phyloP scores from a whole-genome alignment of 139 green algal species.

The Microglena sp. region DNA sequence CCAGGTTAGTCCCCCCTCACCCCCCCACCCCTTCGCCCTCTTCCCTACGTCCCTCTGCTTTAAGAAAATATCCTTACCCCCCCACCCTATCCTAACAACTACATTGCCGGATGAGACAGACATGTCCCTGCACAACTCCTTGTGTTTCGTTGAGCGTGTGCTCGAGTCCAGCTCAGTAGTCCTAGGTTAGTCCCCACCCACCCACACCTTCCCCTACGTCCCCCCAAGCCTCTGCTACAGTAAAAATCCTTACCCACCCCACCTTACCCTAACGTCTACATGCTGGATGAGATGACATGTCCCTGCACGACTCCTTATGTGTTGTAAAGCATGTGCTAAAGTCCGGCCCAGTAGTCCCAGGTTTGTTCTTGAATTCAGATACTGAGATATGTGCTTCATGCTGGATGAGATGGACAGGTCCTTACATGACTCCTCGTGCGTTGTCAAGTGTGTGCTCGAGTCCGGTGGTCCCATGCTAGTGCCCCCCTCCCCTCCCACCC shows the following conservation, averaged over 20 bases:
- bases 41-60: too few species aligned
- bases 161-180: slow-evolving; percentile 88
- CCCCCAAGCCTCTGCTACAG: too few species aligned
- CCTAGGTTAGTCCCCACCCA: slow-evolving; percentile 47
- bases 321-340: slow-evolving; percentile 97
- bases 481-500: too few species aligned
- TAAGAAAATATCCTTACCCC: too few species aligned
- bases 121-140: slow-evolving; percentile 88
- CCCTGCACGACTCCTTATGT: slow-evolving; percentile 94
- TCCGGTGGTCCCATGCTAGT: slow-evolving; percentile 77
- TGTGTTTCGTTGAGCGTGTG: slow-evolving; percentile 96
- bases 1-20: slow-evolving; percentile 50
- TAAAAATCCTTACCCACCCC: too few species aligned
- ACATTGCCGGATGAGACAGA: slow-evolving; percentile 99
- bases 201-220: too few species aligned
- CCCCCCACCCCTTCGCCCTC: too few species aligned
- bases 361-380: too few species aligned
- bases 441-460: slow-evolving; percentile 96
- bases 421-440: slow-evolving; percentile 94
- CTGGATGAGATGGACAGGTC: slow-evolving; percentile 97
- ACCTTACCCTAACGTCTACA: slow-evolving; percentile 97
- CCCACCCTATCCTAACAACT: slow-evolving; percentile 98
- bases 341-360: slow-evolving; percentile 77
- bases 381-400: too few species aligned
- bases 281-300: slow-evolving; percentile 97